A percentile compares a stretch with the other conserved stretches of the same genome.
Conservation (phyloP, 2,329 filamentous ascomycete genomes). For the Penicillium sp. region DNA sequence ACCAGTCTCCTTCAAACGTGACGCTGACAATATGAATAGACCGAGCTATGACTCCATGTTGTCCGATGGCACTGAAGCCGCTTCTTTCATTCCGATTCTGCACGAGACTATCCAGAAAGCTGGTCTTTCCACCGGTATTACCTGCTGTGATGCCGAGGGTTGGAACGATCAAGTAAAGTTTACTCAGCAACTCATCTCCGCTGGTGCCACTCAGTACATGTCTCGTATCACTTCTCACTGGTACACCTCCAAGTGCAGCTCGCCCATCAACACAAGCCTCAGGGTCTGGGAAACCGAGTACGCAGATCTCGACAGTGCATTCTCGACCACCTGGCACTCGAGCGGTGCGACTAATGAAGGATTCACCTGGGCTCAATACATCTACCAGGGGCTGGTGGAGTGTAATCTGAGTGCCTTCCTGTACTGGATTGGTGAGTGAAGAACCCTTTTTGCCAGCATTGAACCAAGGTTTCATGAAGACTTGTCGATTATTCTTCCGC, state of each 20-base stretch:
- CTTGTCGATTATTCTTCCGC: neutral
- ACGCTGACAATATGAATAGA: neutral
- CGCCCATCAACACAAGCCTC: constrained; percentile 37
- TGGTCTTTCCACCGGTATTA: constrained; percentile 36
- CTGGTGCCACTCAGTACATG: constrained; percentile 35
- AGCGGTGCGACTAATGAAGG: constrained; percentile 47
- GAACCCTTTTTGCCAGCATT: neutral
- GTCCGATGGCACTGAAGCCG: constrained; percentile 43
- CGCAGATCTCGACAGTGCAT: constrained; percentile 42
- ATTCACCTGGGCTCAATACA: constrained; percentile 51
- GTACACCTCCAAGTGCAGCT: constrained; percentile 38
- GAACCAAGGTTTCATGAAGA: neutral
- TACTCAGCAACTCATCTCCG: constrained; percentile 31
- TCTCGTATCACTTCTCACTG: constrained; percentile 40
- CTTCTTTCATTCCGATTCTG: constrained; percentile 48
- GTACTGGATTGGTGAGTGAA: constrained; percentile 47
- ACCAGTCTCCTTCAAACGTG: neutral
- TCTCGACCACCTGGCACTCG: constrained; percentile 44
- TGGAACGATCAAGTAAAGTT: constrained; percentile 37
- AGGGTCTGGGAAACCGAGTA: constrained; percentile 51
- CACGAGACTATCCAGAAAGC: constrained; percentile 33
- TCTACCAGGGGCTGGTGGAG: constrained; percentile 46
- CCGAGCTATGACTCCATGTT: constrained; percentile 44
- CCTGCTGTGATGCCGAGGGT: constrained; percentile 43
- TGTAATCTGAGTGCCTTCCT: constrained; percentile 49